These are phyloP conservation scores for Solanum tarijense DNA, from an alignment of 257 asterid species.

Conservation along the genomic window DNA sequence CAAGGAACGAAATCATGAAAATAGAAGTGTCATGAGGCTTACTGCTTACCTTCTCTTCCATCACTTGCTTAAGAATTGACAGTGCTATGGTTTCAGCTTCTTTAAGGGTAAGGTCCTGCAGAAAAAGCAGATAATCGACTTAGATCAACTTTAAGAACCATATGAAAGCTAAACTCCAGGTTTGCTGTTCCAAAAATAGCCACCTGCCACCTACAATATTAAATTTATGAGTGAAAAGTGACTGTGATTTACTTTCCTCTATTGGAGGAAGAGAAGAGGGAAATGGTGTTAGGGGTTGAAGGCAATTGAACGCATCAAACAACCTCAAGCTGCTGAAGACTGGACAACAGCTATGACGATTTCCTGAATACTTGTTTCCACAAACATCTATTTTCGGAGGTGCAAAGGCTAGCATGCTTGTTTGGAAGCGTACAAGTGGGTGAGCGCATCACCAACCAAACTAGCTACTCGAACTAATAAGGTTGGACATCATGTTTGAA, in stretches of 20 bases:
- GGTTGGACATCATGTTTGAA: neutral
- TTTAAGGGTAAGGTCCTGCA: conserved; percentile 46
- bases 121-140: neutral
- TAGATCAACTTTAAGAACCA: neutral
- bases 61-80: conserved; percentile 50
- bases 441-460: neutral
- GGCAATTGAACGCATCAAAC: neutral
- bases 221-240: neutral
- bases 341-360: neutral
- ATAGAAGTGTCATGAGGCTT: neutral
- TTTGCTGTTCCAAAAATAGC: neutral
- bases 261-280: neutral
- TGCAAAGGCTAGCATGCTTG: neutral
- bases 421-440: neutral
- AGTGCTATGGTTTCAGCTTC: conserved; percentile 60
- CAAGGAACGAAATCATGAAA: neutral
- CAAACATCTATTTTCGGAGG: neutral
- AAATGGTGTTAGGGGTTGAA: neutral
- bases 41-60: conserved; percentile 63
- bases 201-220: neutral
- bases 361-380: neutral
- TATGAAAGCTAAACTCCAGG: neutral
- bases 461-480: neutral
- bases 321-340: neutral
- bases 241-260: neutral